Conservation (phyloP, 1,284 basidiomycete genomes). For the Porodaedalea pini region DNA sequence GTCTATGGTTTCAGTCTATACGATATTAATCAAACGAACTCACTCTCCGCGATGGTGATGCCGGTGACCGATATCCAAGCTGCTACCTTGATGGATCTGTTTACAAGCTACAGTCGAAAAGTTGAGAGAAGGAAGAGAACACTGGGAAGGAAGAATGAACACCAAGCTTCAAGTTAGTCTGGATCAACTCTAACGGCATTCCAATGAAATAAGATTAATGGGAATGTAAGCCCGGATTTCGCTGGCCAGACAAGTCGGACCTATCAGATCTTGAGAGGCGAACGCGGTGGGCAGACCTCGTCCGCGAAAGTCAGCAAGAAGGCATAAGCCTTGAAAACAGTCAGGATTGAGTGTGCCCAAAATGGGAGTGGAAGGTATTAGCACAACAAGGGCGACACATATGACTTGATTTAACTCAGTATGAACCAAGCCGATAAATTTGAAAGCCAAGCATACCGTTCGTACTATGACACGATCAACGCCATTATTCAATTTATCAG, state of each 20-base stretch:
- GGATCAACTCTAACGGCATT: conserved; percentile 1
- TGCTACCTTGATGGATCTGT: not conserved
- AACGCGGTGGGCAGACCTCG: not conserved
- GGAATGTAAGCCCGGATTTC: too few species aligned
- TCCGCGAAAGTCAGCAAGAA: conserved; percentile 3
- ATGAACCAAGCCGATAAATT: not conserved
- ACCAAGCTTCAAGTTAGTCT: not conserved
- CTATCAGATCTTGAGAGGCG: not conserved
- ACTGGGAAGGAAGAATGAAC: not conserved
- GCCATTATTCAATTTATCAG: not conserved
- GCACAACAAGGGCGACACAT: conserved; percentile 3
- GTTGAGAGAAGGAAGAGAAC: not conserved
- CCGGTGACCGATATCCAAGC: conserved; percentile 8
- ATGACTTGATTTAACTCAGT: not conserved
- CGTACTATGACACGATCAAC: not conserved
- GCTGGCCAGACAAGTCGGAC: conserved; percentile 13
- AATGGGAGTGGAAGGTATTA: too few species aligned
- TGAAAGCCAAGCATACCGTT: not conserved
- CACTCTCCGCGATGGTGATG: not conserved
- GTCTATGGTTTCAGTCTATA: not conserved
- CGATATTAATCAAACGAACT: not conserved
- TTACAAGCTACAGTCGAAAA: not conserved
- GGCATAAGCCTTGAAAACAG: not conserved
- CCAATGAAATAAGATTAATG: too few species aligned
- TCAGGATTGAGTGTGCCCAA: not conserved